These are phyloP conservation scores for Allantophomopsis lycopodina DNA, from an alignment of 2,329 filamentous ascomycete genomes.

Conservation along the genomic window DNA sequence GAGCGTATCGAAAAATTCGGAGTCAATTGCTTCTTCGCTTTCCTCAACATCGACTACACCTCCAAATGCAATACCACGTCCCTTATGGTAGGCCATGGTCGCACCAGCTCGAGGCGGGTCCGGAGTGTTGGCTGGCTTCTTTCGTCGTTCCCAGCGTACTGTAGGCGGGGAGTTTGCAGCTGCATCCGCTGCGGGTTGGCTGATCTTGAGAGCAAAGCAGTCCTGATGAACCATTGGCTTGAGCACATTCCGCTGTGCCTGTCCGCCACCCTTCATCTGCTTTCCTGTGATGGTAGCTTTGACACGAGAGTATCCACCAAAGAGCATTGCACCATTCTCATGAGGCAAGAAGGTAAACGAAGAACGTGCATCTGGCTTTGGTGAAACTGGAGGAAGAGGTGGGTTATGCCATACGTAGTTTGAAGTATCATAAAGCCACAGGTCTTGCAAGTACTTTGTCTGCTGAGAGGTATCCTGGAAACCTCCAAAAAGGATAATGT, in stretches of 20 bases:
- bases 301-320: constrained; percentile 85
- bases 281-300: constrained; percentile 57
- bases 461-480: constrained; percentile 95
- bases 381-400: constrained; percentile 58
- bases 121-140: constrained; percentile 81
- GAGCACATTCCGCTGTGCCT: constrained; percentile 56
- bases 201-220: constrained; percentile 82
- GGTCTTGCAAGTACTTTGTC: constrained; percentile 83
- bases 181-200: constrained; percentile 54
- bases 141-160: constrained; percentile 84
- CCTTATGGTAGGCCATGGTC: constrained; percentile 91
- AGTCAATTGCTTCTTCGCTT: constrained; percentile 89
- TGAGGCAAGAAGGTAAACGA: constrained; percentile 89
- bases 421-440: constrained; percentile 91
- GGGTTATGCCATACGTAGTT: constrained; percentile 78
- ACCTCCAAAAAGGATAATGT: constrained; percentile 87
- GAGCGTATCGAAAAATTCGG: constrained; percentile 88
- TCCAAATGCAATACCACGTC: constrained; percentile 83
- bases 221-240: constrained; percentile 89
- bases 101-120: constrained; percentile 73
- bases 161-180: constrained; percentile 50
- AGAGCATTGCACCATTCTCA: constrained; percentile 79
- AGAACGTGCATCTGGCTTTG: constrained; percentile 81
- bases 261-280: constrained; percentile 41
- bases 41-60: constrained; percentile 89